Percentiles rank a stretch among this genome's conserved stretches.
Conservation (phyloP, 202 grass and related monocot genomes). For the Setaria italica region DNA sequence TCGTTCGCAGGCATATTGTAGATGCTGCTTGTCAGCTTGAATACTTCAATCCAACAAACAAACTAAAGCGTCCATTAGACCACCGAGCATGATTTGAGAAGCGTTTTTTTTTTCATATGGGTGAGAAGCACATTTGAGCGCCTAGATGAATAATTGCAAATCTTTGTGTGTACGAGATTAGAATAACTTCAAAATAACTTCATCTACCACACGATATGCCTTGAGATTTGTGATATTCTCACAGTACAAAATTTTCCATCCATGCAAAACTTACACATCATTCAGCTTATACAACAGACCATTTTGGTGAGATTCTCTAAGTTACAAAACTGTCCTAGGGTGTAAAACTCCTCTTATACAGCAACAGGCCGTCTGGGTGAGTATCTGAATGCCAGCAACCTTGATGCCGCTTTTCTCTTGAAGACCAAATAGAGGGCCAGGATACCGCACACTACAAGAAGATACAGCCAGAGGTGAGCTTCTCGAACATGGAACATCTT, state of each 20-base stretch:
- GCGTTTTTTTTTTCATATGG: too few relatives aligned
- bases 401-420: conserved; percentile 60
- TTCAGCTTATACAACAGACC: not conserved
- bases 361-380: conserved; percentile 51
- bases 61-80: too few relatives aligned
- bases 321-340: conserved; percentile 24
- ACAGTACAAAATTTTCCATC: not conserved
- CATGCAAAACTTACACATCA: not conserved
- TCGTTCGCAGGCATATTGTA: too few relatives aligned
- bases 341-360: conserved; percentile 42
- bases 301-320: not conserved
- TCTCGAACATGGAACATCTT: conserved; percentile 52
- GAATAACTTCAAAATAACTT: too few relatives aligned
- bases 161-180: too few relatives aligned
- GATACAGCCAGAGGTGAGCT: conserved; percentile 58
- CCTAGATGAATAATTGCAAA: too few relatives aligned
- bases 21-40: too few relatives aligned
- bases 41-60: too few relatives aligned
- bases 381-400: conserved; percentile 40
- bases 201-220: too few relatives aligned
- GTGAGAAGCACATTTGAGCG: too few relatives aligned
- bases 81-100: too few relatives aligned
- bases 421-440: conserved; percentile 65
- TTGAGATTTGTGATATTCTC: not conserved
- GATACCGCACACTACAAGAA: conserved; percentile 46